A percentile compares a stretch with the other conserved stretches of the same genome.
Evolutionary conservation across 768 basidiomycete species (phyloP).

Genomic region (Boletus rubescentipes): DNA sequence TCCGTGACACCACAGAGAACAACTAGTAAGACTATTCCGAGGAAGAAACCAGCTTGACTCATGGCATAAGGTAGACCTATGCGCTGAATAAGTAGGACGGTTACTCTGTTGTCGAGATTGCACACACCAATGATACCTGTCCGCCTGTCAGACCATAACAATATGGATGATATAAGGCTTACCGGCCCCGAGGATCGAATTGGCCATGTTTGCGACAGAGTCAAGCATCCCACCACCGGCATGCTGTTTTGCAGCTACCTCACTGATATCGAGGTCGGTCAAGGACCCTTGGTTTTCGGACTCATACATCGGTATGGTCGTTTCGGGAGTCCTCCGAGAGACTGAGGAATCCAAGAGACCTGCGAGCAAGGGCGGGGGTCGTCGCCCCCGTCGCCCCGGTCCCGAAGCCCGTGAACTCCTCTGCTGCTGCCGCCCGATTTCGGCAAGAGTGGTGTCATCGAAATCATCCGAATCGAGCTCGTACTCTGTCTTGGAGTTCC

Average conservation of each 20-base stretch:
- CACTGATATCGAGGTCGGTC: constrained; percentile 56
- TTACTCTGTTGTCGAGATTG: background rate
- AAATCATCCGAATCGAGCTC: constrained; percentile 84
- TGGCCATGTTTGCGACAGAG: constrained; percentile 92
- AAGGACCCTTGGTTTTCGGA: constrained; percentile 33
- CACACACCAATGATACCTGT: constrained; percentile 71
- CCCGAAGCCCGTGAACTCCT: constrained; percentile 22
- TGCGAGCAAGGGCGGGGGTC: constrained; percentile 73
- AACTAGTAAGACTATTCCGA: constrained; percentile 79
- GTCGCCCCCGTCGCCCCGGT: constrained; percentile 44
- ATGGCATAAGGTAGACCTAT: constrained; percentile 92
- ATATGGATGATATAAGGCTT: constrained; percentile 21
- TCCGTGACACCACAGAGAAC: constrained; percentile 84
- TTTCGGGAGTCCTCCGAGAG: constrained; percentile 56
- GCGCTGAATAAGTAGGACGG: constrained; percentile 4
- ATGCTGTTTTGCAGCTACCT: constrained; percentile 61
- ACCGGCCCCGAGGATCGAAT: constrained; percentile 94
- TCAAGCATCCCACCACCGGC: constrained; percentile 76
- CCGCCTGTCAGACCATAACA: constrained; percentile 17
- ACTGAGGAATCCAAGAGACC: constrained; percentile 70
- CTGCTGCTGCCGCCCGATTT: constrained; percentile 32
- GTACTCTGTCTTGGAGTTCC: constrained; percentile 51
- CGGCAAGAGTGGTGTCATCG: constrained; percentile 47
- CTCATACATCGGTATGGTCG: constrained; percentile 47
- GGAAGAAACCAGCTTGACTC: constrained; percentile 91